A percentile compares a stretch with the other conserved stretches of the same genome.
Evolutionary conservation across 306 rosid species (phyloP).

Genomic region (Acacia acuminata): DNA sequence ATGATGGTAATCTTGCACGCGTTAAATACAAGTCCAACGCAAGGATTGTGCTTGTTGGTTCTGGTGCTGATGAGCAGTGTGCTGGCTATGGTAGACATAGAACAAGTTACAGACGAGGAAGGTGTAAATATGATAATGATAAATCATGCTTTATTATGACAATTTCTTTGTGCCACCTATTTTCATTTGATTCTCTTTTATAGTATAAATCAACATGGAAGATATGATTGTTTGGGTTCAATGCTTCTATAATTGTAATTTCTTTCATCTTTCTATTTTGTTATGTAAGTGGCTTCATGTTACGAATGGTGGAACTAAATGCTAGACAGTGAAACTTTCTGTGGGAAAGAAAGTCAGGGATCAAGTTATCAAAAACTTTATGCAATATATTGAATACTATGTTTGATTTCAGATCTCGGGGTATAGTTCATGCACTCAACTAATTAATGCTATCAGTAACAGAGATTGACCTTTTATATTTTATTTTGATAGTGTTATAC

Average conservation of each 20-base stretch:
- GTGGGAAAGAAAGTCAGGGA: slow-evolving; percentile 5
- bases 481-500: neutral
- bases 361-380: slow-evolving; percentile 18
- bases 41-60: slow-evolving; percentile 94
- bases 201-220: neutral
- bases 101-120: slow-evolving; percentile 78
- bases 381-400: neutral
- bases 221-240: slow-evolving; percentile 4
- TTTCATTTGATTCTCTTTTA: slow-evolving; percentile 1
- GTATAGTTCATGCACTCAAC: neutral
- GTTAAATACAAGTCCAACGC: slow-evolving; percentile 76
- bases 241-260: slow-evolving; percentile 2
- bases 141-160: slow-evolving; percentile 25
- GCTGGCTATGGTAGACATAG: slow-evolving; percentile 98
- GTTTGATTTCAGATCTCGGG: neutral
- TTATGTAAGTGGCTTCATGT: neutral
- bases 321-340: slow-evolving; percentile 8
- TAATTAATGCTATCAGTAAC: slow-evolving; percentile 13
- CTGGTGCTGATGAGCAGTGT: slow-evolving; percentile 99
- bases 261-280: slow-evolving; percentile 4
- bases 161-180: neutral
- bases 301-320: neutral
- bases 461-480: neutral
- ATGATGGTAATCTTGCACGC: slow-evolving; percentile 44
- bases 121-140: slow-evolving; percentile 49